Conservation (phyloP, 208 protist species). For the Crithidia fasciculata region DNA sequence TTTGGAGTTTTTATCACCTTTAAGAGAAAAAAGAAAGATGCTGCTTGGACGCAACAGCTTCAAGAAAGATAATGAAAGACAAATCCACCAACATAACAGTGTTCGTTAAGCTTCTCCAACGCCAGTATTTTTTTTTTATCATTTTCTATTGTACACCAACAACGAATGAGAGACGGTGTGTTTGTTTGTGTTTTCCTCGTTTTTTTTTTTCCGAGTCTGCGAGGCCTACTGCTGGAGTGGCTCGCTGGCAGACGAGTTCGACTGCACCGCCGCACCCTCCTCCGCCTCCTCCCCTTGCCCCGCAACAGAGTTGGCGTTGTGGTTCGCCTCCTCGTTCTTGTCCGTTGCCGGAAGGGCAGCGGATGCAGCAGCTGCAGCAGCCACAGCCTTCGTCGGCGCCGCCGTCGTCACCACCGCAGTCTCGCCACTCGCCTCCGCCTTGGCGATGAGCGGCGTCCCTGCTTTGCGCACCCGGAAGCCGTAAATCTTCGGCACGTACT, state of each 20-base stretch:
- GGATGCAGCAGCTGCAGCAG: background rate
- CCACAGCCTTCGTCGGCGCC: background rate
- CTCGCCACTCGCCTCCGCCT: background rate
- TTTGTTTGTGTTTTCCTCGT: conserved; percentile 1
- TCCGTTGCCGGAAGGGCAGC: background rate
- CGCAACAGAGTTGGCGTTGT: background rate
- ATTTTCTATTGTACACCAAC: background rate
- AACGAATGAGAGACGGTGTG: background rate
- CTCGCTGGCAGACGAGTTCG: conserved; percentile 2
- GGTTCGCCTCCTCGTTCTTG: conserved; percentile 10
- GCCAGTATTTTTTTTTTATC: too few relatives aligned
- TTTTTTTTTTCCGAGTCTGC: conserved; percentile 15
- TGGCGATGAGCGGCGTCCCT: conserved; percentile 23
- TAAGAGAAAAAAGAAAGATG: too few relatives aligned
- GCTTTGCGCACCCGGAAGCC: conserved; percentile 95
- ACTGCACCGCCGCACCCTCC: conserved; percentile 1
- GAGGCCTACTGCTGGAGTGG: conserved; percentile 10
- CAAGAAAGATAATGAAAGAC: too few relatives aligned
- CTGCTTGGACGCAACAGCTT: too few relatives aligned
- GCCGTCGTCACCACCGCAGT: background rate
- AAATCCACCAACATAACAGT: too few relatives aligned
- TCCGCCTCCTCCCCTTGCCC: background rate
- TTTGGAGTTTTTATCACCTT: too few relatives aligned
- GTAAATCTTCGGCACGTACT: conserved; percentile 97
- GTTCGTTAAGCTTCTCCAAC: too few relatives aligned